These are phyloP conservation scores for Eutrema yunnanense DNA, from an alignment of 345 rosid genomes.

Conservation along the genomic window DNA sequence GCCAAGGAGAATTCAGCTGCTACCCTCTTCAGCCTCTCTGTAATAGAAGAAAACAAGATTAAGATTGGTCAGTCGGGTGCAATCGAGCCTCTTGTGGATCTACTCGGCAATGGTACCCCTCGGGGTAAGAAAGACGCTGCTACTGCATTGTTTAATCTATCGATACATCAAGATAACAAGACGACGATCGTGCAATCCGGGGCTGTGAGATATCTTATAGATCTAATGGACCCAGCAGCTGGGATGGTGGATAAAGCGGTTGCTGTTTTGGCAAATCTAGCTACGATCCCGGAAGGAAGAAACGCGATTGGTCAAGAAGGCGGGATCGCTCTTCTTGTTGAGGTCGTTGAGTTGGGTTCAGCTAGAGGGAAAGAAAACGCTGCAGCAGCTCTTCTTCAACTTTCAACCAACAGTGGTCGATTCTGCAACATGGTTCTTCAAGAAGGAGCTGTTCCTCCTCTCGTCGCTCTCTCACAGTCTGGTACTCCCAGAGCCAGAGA, in stretches of 20 bases:
- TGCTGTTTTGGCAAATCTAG: conserved; percentile 91
- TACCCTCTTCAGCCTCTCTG: conserved; percentile 94
- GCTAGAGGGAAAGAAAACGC: conserved; percentile 98
- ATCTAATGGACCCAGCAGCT: conserved; percentile 95
- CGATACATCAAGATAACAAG: conserved; percentile 93
- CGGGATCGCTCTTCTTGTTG: conserved; percentile 80
- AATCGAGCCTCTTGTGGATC: conserved; percentile 76
- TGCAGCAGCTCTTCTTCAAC: conserved; percentile 96
- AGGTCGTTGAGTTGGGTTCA: conserved; percentile 97
- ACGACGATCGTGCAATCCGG: conserved; percentile 81
- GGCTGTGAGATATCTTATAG: conserved; percentile 82
- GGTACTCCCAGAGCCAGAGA: conserved; percentile 98
- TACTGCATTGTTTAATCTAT: conserved; percentile 92
- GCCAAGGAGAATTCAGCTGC: conserved; percentile 97
- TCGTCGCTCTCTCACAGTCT: conserved; percentile 83
- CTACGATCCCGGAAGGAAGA: conserved; percentile 77
- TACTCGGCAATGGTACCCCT: conserved; percentile 82
- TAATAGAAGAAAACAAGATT: conserved; percentile 82
- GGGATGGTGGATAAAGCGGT: conserved; percentile 99
- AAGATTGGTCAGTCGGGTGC: conserved; percentile 96
- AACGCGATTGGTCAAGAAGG: conserved; percentile 70
- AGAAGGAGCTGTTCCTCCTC: conserved; percentile 96
- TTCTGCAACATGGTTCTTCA: conserved; percentile 80
- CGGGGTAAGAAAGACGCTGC: conserved; percentile 96
- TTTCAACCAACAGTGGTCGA: conserved; percentile 65